Evolutionary conservation across 2,329 filamentous ascomycete genomes (phyloP), one percentile per base, ranked within the genome.

Genomic region (Aspergillus candidus): DNA sequence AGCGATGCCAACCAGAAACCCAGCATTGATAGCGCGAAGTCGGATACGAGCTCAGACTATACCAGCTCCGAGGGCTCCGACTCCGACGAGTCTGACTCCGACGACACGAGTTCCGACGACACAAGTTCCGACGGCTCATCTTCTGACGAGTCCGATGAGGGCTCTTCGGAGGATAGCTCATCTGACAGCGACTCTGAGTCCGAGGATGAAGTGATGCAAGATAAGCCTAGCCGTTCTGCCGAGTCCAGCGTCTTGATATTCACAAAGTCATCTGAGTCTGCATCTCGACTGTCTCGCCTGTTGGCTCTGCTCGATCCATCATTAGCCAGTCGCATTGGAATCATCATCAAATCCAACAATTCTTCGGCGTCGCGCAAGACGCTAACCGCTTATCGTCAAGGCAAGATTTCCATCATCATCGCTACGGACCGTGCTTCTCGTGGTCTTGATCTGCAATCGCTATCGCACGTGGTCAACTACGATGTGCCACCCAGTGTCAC

Each of bases 341-440:
- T 83, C 0, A 78, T 93, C 48, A 87, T 87, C 11, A 90, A 87
- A 14, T 86, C 86, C 0, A 84, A 83, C 18, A 80, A 85, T n/a
- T 86, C 83, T 1, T 79, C 83, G 11, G 75, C 78, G 11, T 83
- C 86, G 12, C 78, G 80, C 47, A 82, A 80, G 56, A 81, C 83
- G 0, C 72, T 90, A 17, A 74, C 75, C 18, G 76, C 78, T n/a
- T 90, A 91, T 63, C 69, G 76, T 3, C 65, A 71, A 6, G 76
- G 76, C 45, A 78, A 78, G 46, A 67, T 86, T 18, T 82, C 82
- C 6, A 80, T 94, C 37, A 79, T 97, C 35, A 83, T 97, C 36
- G 89, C 90, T 1, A 94, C 93, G 0, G 91, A 97, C 62, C 84
- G 94, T n/a, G 88, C 93, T 1, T 88, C 89, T 2, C 86, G 91